phyloP scores from a whole-genome alignment of 306 rosid genomes.

The Hylodesmum podocarpum region DNA sequence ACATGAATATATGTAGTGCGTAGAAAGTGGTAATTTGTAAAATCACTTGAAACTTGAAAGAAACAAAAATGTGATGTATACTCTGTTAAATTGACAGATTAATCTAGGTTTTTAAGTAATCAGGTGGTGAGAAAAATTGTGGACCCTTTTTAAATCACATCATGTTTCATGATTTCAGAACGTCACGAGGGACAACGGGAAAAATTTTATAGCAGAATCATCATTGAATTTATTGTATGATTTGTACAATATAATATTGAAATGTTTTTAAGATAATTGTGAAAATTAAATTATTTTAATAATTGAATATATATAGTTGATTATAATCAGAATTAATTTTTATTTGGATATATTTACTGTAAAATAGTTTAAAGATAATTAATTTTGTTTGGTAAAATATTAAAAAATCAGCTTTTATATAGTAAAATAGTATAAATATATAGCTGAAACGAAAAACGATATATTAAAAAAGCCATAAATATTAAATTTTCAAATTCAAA shows the following conservation, averaged over 20 bases:
- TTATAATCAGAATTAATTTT: too few species aligned
- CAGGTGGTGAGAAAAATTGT: not conserved
- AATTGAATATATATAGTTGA: too few species aligned
- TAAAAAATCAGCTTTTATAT: too few species aligned
- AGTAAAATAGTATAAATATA: too few species aligned
- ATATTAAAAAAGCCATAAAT: too few species aligned
- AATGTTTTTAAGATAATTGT: too few species aligned
- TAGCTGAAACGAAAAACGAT: too few species aligned
- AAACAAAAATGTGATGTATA: not conserved
- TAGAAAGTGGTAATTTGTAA: not conserved
- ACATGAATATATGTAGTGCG: not conserved
- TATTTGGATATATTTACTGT: too few species aligned
- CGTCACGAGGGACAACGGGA: not conserved
- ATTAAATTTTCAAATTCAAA: too few species aligned
- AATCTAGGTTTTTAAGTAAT: not conserved
- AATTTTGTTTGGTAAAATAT: too few species aligned
- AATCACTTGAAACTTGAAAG: not conserved
- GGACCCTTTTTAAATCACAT: constrained; percentile 1
- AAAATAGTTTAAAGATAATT: too few species aligned
- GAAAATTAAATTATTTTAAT: too few species aligned
- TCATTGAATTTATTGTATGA: not conserved
- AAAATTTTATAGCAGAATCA: not conserved
- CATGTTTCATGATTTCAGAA: not conserved
- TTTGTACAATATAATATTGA: not conserved
- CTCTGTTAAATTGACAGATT: not conserved